Percentiles rank a stretch among this genome's conserved stretches.
phyloP scores from a whole-genome alignment of 352 stramenopile genomes.

The Saprolegnia diclina region DNA sequence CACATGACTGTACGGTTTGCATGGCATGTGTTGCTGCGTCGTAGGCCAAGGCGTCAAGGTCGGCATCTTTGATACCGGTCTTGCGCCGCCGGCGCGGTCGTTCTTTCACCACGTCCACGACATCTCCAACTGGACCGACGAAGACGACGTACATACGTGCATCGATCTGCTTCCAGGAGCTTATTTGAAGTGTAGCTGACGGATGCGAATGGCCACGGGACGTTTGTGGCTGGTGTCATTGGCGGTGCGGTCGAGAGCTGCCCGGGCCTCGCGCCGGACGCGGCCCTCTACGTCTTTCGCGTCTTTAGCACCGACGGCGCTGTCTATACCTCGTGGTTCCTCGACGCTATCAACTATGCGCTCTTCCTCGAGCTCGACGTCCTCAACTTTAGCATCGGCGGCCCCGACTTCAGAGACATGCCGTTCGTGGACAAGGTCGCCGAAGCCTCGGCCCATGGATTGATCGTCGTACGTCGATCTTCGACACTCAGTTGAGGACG shows the following conservation, averaged over 20 bases:
- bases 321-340: slow-evolving; percentile 87
- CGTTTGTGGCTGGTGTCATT: slow-evolving; percentile 77
- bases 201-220: slow-evolving; percentile 75
- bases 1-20: no score
- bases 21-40: background rate
- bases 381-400: slow-evolving; percentile 83
- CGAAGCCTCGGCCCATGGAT: slow-evolving; percentile 65
- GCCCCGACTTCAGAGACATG: slow-evolving; percentile 75
- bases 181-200: slow-evolving; percentile 53
- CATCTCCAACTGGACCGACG: slow-evolving; percentile 84
- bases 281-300: slow-evolving; percentile 71
- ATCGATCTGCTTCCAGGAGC: no score
- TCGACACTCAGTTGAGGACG: no score
- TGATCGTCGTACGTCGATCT: slow-evolving; percentile 53
- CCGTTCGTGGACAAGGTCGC: slow-evolving; percentile 87
- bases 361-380: slow-evolving; percentile 67
- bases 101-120: slow-evolving; percentile 61
- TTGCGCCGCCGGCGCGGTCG: slow-evolving; percentile 31
- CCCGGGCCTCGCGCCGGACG: slow-evolving; percentile 69
- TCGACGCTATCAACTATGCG: slow-evolving; percentile 88
- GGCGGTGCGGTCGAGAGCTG: slow-evolving; percentile 50
- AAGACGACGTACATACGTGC: slow-evolving; percentile 34
- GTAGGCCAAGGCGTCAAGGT: slow-evolving; percentile 66
- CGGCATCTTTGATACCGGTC: slow-evolving; percentile 81
- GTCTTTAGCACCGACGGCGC: slow-evolving; percentile 84